Evolutionary conservation across 495 filamentous ascomycete genomes (phyloP).

Genomic region (Neurospora terricola): DNA sequence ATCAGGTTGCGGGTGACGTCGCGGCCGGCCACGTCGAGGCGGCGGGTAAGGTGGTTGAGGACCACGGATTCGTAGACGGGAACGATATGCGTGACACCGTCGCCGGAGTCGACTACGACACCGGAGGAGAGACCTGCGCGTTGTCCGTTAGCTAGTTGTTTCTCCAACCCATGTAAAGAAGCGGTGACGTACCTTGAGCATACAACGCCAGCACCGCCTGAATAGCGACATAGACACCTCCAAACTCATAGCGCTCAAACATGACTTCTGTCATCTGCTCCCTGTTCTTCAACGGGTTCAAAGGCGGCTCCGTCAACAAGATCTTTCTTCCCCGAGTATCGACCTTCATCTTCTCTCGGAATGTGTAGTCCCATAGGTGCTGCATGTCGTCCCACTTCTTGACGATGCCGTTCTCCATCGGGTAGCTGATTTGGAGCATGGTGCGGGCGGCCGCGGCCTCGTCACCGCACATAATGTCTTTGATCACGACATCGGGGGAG

Average conservation of each 20-base stretch:
- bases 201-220: slow-evolving; percentile 97
- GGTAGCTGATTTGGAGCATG: slow-evolving; percentile 96
- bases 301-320: slow-evolving; percentile 92
- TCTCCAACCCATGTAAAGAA: neutral
- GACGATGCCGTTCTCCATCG: slow-evolving; percentile 99
- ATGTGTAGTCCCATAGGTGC: slow-evolving; percentile 98
- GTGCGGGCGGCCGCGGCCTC: slow-evolving; percentile 91
- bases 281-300: slow-evolving; percentile 92
- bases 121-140: slow-evolving; percentile 74
- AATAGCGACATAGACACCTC: slow-evolving; percentile 96
- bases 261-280: slow-evolving; percentile 98
- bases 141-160: neutral
- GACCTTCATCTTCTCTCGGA: slow-evolving; percentile 90
- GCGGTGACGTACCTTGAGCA: slow-evolving; percentile 62
- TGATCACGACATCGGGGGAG: slow-evolving; percentile 41
- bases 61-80: slow-evolving; percentile 97
- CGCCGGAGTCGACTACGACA: slow-evolving; percentile 95
- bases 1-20: slow-evolving; percentile 98
- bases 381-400: slow-evolving; percentile 99
- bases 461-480: slow-evolving; percentile 99
- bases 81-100: slow-evolving; percentile 97
- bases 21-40: slow-evolving; percentile 90
- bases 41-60: slow-evolving; percentile 88
- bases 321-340: slow-evolving; percentile 91
- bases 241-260: slow-evolving; percentile 94